Base-by-base conservation (phyloP, 2,329 filamentous ascomycete genomes). In the Eutypa lata region DNA sequence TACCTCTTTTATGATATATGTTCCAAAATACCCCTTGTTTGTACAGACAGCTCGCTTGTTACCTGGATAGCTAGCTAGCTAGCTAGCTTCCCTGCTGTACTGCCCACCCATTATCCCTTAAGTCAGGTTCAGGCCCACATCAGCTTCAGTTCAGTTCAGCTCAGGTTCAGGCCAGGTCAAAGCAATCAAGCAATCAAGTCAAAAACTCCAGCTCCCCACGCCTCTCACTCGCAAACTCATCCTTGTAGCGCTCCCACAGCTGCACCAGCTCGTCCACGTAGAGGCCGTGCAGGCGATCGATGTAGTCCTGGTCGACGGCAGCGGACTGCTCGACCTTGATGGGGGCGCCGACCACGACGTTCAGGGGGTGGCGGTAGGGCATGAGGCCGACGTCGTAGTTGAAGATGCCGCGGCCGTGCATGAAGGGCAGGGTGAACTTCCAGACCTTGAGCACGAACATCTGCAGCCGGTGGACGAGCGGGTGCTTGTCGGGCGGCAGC, bases 361-460 rank as follows among this genome's bases (percentile, higher is more conserved):
- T 94, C 54, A 99, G 76, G 11, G 91, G 87, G 48, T 87, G 80
- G 13, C 94, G 85, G 70, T 97, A 97, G 0, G 94, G 94, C 90
- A 97, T 91, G 63, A 97, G 76, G 3, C 94, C 94, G 14, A 97
- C 90, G 69, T 99, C 94, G 68, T 99, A 97, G 71, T 99, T 99
- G 74, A 97, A 96, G 40, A 97, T 87, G 13, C 93, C 93, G 24
- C 92, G 77, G 2, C 92, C 93, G 69, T 96, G 91, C 64, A 97
- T 88, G 26, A 96, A 81, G 1, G 94, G 92, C 11, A 97, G 80
- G 0, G 94, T 97, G 65, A 97, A 99, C 49, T 95, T 95, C 77
- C 95, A 85, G 6, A 88, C 76, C 61, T 88, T 89, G 72, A 97
- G 93, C 52, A 95, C 76, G 26, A 91, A 74, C 75, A 96, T 84